Conservation (phyloP, 2,329 filamentous ascomycete genomes). For the Saccharata proteae region DNA sequence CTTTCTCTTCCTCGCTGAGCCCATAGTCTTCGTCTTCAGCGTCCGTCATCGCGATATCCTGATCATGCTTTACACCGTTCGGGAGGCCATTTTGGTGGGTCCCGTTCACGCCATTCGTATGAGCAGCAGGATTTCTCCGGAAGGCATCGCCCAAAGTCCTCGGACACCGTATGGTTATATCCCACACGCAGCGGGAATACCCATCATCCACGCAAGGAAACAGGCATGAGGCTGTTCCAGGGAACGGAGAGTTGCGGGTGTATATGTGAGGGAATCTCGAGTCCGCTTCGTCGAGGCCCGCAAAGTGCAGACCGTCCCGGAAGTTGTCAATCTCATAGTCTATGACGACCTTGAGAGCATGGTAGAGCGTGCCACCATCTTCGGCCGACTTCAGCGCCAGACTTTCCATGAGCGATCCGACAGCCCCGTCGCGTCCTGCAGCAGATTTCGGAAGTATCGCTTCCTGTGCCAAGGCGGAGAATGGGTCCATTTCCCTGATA, state of each 20-base stretch:
- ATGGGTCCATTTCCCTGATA: constrained; percentile 48
- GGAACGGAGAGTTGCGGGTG: constrained; percentile 66
- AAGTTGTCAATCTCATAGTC: constrained; percentile 67
- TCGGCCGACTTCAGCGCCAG: constrained; percentile 10
- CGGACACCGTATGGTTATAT: constrained; percentile 75
- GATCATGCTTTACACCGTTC: constrained; percentile 16
- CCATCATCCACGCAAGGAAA: constrained; percentile 91
- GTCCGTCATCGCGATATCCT: constrained; percentile 21
- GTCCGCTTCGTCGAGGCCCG: constrained; percentile 70
- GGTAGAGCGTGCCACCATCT: constrained; percentile 33
- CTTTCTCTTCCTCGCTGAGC: constrained; percentile 65
- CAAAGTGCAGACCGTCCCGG: constrained; percentile 82
- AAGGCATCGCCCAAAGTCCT: constrained; percentile 70
- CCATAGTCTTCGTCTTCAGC: constrained; percentile 28
- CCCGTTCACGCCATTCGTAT: constrained; percentile 15
- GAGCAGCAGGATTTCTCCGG: constrained; percentile 15
- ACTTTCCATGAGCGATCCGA: constrained; percentile 4
- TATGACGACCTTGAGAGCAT: constrained; percentile 53
- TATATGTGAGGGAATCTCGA: constrained; percentile 82
- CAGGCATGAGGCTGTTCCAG: constrained; percentile 70
- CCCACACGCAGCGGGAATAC: constrained; percentile 72
- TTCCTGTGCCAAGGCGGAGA: constrained; percentile 37
- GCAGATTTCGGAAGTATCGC: constrained; percentile 16
- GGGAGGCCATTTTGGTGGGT: constrained; percentile 10
- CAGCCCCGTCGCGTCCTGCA: constrained; percentile 4